phyloP scores from a whole-genome alignment of 306 rosid species.

The Pueraria montana region DNA sequence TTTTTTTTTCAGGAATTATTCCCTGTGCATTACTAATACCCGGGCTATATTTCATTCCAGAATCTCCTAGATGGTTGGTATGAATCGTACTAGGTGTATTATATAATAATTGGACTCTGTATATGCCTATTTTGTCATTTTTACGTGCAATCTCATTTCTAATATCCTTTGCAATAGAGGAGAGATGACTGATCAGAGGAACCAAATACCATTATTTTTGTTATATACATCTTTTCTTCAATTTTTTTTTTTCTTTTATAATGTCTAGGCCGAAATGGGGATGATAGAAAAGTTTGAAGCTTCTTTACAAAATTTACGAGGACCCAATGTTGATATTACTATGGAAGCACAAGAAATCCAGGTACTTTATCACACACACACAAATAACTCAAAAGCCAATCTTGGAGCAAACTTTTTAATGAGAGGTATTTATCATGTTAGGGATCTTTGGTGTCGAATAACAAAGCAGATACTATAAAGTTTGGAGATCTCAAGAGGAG shows the following conservation, averaged over 20 bases:
- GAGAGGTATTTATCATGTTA: constrained; percentile 33
- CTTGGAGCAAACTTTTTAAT: background rate
- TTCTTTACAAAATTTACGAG: constrained; percentile 74
- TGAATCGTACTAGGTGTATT: constrained; percentile 44
- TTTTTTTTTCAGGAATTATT: constrained; percentile 62
- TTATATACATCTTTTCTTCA: background rate
- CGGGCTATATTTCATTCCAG: constrained; percentile 79
- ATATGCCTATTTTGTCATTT: background rate
- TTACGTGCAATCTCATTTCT: background rate
- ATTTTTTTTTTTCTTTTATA: background rate
- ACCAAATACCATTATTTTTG: background rate
- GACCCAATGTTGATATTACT: constrained; percentile 69
- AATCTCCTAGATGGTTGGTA: constrained; percentile 96
- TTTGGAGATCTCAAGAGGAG: constrained; percentile 71
- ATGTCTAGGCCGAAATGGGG: constrained; percentile 77
- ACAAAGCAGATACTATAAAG: constrained; percentile 53
- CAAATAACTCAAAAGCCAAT: background rate
- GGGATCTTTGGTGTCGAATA: constrained; percentile 64
- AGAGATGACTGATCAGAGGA: too few species aligned
- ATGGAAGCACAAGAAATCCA: constrained; percentile 73
- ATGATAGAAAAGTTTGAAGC: constrained; percentile 74
- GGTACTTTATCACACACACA: constrained; percentile 46
- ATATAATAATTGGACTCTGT: background rate
- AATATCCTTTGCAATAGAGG: background rate
- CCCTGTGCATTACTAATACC: constrained; percentile 78